phyloP scores from a whole-genome alignment of 2,329 filamentous ascomycete genomes.

The Ceratocystis colombiana region DNA sequence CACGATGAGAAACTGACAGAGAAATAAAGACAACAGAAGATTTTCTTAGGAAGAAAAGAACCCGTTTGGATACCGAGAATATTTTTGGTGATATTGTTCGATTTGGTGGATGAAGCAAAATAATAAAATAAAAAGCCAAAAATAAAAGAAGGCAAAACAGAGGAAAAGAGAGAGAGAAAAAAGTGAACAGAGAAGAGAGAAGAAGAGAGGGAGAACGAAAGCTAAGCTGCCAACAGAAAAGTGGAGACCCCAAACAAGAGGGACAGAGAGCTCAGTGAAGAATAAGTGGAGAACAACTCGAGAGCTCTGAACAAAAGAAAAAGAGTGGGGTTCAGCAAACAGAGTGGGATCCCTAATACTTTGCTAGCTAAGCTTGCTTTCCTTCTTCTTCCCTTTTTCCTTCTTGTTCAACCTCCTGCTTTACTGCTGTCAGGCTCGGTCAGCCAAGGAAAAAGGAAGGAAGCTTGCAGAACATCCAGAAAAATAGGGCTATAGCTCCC shows the following conservation, averaged over 20 bases:
- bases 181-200: not conserved
- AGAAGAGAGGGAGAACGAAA: not conserved
- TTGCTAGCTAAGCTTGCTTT: not conserved
- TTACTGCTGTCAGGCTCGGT: no score
- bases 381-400: not conserved
- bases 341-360: no score
- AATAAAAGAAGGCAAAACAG: conserved; percentile 6
- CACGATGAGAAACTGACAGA: not conserved
- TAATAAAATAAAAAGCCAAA: not conserved
- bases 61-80: not conserved
- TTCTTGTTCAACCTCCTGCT: not conserved
- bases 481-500: conserved; percentile 7
- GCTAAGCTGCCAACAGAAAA: conserved; percentile 3
- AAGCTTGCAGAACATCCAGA: not conserved
- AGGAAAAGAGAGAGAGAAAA: not conserved
- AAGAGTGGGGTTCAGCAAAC: no score
- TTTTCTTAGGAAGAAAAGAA: not conserved
- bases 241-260: not conserved
- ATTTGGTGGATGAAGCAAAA: not conserved
- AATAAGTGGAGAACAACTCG: conserved; percentile 4
- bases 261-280: not conserved
- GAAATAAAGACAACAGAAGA: not conserved
- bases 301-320: no score
- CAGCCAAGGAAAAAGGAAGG: not conserved
- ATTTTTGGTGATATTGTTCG: conserved; percentile 2